Base-by-base conservation (phyloP, 345 rosid species). In the Mercurialis annua region DNA sequence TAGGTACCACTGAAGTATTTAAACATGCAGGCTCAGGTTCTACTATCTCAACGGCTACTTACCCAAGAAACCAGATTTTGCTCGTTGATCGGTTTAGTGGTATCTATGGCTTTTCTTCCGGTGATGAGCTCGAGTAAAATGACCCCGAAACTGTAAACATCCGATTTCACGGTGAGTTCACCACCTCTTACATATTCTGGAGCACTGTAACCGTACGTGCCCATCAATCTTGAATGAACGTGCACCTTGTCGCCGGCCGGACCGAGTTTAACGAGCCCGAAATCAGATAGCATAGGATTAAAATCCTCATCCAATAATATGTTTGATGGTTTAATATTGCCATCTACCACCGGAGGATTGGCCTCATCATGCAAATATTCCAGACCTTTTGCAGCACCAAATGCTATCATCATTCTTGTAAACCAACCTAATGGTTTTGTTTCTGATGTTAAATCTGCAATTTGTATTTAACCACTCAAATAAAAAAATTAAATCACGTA, bases 21-120 rank as follows among this genome's bases (percentile, higher is more conserved):
- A n/a, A n/a, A n/a, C n/a, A n/a, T n/a, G n/a, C n/a, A n/a, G n/a
- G n/a, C n/a, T n/a, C n/a, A n/a, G n/a, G 6, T 10, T 9, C 5
- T 34, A 6, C 0, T 12, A 27, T 12, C 34, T 16, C 30, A n/a
- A 20, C 12, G 38, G 0, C 8, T 50, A 66, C 9, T 79, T 85
- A 90, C 97, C 97, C 97, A 91, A 67, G 91, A 43, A 69, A 91
- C 90, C 67, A 90, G 73, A 73, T 86, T 88, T 31, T 86, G 97
- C 72, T 88, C 92, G 33, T 86, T 76, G 16, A 64, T 73, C 21
- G 90, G 86, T 68, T 76, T 86, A 11, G 83, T 82, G 14, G 90
- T 82, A 83, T 90, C 97, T 11, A 88, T 62, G 58, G 85, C 92
- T 76, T 71, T 82, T 57, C 92, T 77, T 58, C 95, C 95, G 0